These are phyloP conservation scores for Lasiodiplodia citricola DNA, from an alignment of 2,329 filamentous ascomycete genomes.

Conservation along the genomic window DNA sequence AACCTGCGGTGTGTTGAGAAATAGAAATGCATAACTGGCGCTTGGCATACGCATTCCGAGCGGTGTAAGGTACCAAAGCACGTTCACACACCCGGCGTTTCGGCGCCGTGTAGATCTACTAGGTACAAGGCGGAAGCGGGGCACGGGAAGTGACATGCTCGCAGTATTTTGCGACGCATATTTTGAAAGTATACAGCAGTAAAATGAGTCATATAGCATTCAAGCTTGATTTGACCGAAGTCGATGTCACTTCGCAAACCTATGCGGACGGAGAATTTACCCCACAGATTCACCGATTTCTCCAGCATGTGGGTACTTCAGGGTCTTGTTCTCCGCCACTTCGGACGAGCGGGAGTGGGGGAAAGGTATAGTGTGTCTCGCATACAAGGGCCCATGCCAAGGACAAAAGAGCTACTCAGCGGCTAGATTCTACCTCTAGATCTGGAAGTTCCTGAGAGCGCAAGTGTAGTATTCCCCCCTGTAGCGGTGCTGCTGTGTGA, in stretches of 20 bases:
- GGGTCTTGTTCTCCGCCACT: not conserved
- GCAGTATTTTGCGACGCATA: not conserved
- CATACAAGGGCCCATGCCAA: not conserved
- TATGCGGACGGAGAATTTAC: not conserved
- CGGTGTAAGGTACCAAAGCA: conserved; percentile 10
- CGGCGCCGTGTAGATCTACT: not conserved
- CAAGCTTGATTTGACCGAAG: not conserved
- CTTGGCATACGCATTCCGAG: not conserved
- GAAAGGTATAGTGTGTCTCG: not conserved
- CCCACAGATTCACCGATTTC: not conserved
- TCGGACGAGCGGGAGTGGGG: conserved; percentile 6
- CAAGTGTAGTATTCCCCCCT: not conserved
- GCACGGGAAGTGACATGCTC: not conserved
- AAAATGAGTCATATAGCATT: not conserved
- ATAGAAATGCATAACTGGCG: not conserved
- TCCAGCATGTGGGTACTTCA: not conserved
- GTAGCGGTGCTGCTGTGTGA: not conserved
- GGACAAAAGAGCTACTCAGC: not conserved
- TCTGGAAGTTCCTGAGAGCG: not conserved
- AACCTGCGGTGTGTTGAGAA: not conserved
- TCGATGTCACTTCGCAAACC: not conserved
- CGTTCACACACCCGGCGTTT: not conserved
- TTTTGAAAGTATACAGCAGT: not conserved
- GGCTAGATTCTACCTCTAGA: not conserved
- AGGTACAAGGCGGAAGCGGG: not conserved